Percentiles rank a stretch among this genome's conserved stretches.
phyloP scores from a whole-genome alignment of 2,329 filamentous ascomycete genomes.

The Paecilomyces sp. region DNA sequence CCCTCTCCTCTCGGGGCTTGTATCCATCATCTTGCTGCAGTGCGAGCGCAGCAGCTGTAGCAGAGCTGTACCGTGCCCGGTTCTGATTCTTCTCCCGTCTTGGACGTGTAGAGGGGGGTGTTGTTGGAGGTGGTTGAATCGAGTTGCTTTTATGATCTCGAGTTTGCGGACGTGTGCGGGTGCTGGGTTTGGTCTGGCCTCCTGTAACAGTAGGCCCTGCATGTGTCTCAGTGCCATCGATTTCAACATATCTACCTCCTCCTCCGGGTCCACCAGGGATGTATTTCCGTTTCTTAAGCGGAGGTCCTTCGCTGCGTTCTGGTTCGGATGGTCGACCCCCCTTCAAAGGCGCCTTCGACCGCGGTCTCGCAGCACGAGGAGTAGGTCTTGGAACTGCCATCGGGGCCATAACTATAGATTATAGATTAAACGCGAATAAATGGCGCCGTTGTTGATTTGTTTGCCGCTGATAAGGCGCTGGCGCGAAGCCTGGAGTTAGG shows the following conservation, averaged over 20 bases:
- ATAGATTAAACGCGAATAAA: neutral
- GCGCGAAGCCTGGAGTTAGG: neutral
- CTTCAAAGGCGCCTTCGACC: constrained; percentile 25
- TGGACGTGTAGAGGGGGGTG: constrained; percentile 31
- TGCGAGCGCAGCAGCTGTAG: constrained; percentile 76
- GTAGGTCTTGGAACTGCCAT: constrained; percentile 16
- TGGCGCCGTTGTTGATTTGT: neutral
- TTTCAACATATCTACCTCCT: constrained; percentile 75
- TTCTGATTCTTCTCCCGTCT: constrained; percentile 35
- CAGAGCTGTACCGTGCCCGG: constrained; percentile 71
- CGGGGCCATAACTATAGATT: constrained; percentile 23
- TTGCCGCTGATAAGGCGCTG: neutral
- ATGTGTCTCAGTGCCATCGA: constrained; percentile 56
- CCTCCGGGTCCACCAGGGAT: constrained; percentile 81
- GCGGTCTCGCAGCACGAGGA: constrained; percentile 19
- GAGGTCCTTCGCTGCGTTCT: constrained; percentile 46
- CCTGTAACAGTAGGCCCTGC: constrained; percentile 42
- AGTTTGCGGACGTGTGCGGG: constrained; percentile 46
- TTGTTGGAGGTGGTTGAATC: constrained; percentile 20
- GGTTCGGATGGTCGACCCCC: constrained; percentile 19
- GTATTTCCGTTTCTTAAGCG: constrained; percentile 67
- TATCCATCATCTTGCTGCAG: constrained; percentile 92
- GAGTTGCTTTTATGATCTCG: constrained; percentile 38
- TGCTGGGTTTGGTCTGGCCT: constrained; percentile 39
- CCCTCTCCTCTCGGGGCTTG: constrained; percentile 91